Evolutionary conservation across 2,329 filamentous ascomycete genomes (phyloP), one percentile per base, ranked within the genome.

Genomic region (Nemania abortiva): DNA sequence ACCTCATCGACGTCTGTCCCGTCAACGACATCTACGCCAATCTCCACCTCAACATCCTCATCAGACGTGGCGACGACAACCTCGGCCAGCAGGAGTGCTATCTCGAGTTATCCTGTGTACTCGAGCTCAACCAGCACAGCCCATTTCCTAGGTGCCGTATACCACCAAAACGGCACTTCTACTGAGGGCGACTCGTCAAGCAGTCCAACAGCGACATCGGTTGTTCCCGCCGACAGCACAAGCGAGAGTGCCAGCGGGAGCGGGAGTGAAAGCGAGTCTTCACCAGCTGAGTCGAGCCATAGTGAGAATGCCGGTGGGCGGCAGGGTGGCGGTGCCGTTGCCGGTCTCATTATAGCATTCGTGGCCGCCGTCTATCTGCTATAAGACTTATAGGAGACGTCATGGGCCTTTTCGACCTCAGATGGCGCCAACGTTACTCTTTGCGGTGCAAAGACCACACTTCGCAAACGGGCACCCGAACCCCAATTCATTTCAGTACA

Each of bases 291-390:
- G 29, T 34, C 52, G 29, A 55, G 52, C 52, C 52, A 55, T 27
- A 55, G 52, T 13, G 85, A 87, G 71, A 84, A 82, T 22, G 76
- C 75, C 5, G 79, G 75, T 6, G 81, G 81, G 18, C 83, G 83
- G 54, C 83, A 87, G 72, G 84, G 84, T 58, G 84, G 83, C 61
- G 82, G 84, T 57, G 86, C 87, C 58, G 77, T 87, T 47, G 86
- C 82, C 7, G 86, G 87, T 54, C 81, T 89, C 24, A 80, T 89
- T 52, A 82, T 89, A 54, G 87, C 87, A 62, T 82, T 89, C 53
- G 80, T 88, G 37, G 87, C 86, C 27, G 84, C 86, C 29, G 82
- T 83, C 67, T 75, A 73, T 73, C 70, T 79, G 20, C 72, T 79
- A 20, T 79, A 73, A 72, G 55, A 53, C 9, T 4, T 47, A 39